These are phyloP conservation scores for Tetradesmus obliquus DNA, from an alignment of 139 green algal genomes.

Conservation along the genomic window DNA sequence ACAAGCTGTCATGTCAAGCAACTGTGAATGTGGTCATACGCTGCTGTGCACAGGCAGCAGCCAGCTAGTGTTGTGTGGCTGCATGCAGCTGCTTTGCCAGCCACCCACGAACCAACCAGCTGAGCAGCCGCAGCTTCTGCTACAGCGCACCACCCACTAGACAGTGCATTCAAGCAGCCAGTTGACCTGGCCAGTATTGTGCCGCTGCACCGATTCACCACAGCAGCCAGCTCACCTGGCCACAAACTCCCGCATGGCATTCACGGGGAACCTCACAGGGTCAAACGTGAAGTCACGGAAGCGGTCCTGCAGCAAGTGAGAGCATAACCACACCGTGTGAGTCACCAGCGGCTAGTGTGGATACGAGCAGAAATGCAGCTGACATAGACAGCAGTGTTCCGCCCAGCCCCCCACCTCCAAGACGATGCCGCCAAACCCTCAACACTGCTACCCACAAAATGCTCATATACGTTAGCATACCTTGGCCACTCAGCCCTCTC, in stretches of 20 bases:
- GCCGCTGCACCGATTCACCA: no score
- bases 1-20: neutral
- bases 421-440: neutral
- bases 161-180: neutral
- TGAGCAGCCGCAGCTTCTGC: neutral
- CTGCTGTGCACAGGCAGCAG: neutral
- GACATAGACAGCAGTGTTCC: neutral
- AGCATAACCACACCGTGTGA: no score
- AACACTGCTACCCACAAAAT: neutral
- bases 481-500: constrained; percentile 47
- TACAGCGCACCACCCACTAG: neutral
- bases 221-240: neutral
- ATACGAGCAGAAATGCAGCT: neutral
- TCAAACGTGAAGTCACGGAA: constrained; percentile 81
- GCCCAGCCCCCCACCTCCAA: neutral
- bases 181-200: neutral
- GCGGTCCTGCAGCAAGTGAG: constrained; percentile 72
- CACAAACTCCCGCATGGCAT: constrained; percentile 53
- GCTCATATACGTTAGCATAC: neutral
- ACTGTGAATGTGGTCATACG: neutral
- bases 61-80: neutral
- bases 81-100: neutral
- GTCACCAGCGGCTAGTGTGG: neutral
- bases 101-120: no score
- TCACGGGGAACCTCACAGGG: constrained; percentile 48